These are phyloP conservation scores for Lentinula lateritia DNA, from an alignment of 768 basidiomycete species.

Conservation along the genomic window DNA sequence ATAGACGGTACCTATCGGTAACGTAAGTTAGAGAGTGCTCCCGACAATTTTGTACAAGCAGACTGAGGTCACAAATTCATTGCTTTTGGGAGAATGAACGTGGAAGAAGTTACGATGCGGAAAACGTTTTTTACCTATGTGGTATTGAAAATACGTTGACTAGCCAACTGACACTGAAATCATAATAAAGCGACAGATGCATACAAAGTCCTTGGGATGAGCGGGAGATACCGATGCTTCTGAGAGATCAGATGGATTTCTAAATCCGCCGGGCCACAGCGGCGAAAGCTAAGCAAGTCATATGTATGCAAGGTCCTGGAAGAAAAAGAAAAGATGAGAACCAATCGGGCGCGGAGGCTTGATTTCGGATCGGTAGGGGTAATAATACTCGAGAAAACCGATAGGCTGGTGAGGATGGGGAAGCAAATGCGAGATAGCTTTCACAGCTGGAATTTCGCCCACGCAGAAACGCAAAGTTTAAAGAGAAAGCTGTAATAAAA, in stretches of 20 bases:
- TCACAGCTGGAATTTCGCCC: not conserved
- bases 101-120: not conserved
- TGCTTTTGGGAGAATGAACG: not conserved
- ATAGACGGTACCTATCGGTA: not conserved
- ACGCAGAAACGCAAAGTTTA: not conserved
- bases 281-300: not conserved
- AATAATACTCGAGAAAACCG: conserved; percentile 32
- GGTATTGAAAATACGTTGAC: conserved; percentile 2
- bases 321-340: not conserved
- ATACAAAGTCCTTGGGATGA: conserved; percentile 14
- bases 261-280: conserved; percentile 33
- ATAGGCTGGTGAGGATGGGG: conserved; percentile 29
- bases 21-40: not conserved
- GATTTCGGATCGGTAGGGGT: conserved; percentile 41
- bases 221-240: conserved; percentile 15
- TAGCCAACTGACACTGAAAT: not conserved
- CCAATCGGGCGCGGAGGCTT: conserved; percentile 20
- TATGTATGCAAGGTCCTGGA: not conserved
- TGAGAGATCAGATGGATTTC: conserved; percentile 27
- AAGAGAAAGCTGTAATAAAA: not conserved
- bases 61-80: no score
- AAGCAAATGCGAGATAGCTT: conserved; percentile 24
- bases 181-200: not conserved
- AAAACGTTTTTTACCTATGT: conserved; percentile 8
- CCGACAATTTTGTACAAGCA: not conserved